Evolutionary conservation across 345 rosid genomes (phyloP).

Genomic region (Sisymbrium irio): DNA sequence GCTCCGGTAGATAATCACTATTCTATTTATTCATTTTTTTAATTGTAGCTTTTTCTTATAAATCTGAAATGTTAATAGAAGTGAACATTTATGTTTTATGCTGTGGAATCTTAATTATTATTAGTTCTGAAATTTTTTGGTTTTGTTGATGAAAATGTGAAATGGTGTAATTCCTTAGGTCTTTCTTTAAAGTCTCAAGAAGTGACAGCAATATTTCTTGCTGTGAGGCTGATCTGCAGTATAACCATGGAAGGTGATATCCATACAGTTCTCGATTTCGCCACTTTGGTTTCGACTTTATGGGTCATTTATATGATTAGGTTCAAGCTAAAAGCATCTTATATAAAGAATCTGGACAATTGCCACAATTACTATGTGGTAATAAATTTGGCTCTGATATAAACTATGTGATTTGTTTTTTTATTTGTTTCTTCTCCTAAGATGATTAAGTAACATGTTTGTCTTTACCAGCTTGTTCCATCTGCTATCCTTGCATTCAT

Average conservation of each 20-base stretch:
- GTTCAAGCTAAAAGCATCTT: conserved; percentile 64
- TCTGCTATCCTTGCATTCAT: conserved; percentile 49
- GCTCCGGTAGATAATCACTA: conserved; percentile 47
- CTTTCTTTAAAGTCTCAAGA: conserved; percentile 78
- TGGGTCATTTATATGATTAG: conserved; percentile 82
- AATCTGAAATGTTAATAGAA: neutral
- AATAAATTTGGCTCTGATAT: conserved; percentile 1
- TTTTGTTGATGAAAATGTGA: conserved; percentile 3
- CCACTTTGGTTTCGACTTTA: conserved; percentile 50
- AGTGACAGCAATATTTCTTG: conserved; percentile 64
- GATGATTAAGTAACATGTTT: neutral
- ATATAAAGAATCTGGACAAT: conserved; percentile 60
- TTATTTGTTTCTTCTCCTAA: neutral
- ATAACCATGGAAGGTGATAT: conserved; percentile 46
- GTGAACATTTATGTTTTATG: conserved; percentile 1
- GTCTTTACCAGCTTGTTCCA: conserved; percentile 53
- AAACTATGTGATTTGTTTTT: neutral
- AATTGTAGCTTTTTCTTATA: neutral
- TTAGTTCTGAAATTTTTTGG: neutral
- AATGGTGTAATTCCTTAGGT: conserved; percentile 39
- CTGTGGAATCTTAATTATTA: neutral
- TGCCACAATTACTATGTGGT: conserved; percentile 56
- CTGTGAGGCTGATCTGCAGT: conserved; percentile 53
- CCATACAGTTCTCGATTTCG: conserved; percentile 63
- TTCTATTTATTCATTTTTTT: neutral